Conservation (phyloP, 495 filamentous ascomycete species). For the Penicillium maclennaniae region DNA sequence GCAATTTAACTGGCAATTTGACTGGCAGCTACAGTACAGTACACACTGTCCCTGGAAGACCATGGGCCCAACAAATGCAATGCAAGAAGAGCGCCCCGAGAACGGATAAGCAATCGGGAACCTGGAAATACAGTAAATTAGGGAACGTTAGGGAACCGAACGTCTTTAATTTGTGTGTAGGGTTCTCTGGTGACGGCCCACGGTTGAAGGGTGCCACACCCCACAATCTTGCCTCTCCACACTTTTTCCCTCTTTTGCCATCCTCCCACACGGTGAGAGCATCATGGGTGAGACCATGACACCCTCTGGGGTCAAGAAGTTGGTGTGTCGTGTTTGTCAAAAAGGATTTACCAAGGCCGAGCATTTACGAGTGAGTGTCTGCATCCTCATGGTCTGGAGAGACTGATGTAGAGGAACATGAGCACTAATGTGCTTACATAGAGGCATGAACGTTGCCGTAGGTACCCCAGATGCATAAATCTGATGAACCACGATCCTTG, state of each 20-base stretch:
- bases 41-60: too few species aligned
- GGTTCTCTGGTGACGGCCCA: too few species aligned
- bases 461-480: conserved; percentile 10
- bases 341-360: conserved; percentile 46
- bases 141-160: too few species aligned
- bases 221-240: conserved; percentile 23
- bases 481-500: background rate
- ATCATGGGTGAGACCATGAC: conserved; percentile 20
- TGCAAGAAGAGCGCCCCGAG: too few species aligned
- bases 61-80: too few species aligned
- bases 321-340: conserved; percentile 41
- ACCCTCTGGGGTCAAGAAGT: conserved; percentile 23
- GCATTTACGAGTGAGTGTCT: conserved; percentile 37
- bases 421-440: conserved; percentile 12
- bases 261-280: background rate
- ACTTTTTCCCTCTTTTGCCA: background rate
- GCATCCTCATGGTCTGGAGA: conserved; percentile 14
- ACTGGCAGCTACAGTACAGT: too few species aligned
- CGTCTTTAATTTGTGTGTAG: too few species aligned
- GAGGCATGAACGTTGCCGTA: conserved; percentile 50
- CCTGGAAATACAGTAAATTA: too few species aligned
- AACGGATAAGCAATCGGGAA: too few species aligned
- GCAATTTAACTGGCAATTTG: too few species aligned
- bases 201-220: conserved; percentile 11
- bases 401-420: background rate